Percentiles rank a stretch among this genome's conserved stretches.
These are phyloP conservation scores for Chloranthus sessilifolius DNA, from an alignment of 164 flowering plant genomes.

Conservation along the genomic window DNA sequence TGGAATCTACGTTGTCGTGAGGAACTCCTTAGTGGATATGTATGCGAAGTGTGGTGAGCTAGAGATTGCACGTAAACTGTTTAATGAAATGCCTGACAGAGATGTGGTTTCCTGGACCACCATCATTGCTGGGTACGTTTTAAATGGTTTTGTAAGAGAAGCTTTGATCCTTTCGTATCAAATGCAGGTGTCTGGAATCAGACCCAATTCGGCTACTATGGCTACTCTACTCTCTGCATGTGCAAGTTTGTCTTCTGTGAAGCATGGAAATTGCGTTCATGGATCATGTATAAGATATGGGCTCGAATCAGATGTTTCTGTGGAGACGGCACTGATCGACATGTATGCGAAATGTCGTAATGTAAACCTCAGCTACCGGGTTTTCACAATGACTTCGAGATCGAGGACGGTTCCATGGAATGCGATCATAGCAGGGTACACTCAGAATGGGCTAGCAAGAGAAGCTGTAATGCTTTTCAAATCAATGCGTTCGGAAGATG, in stretches of 20 bases:
- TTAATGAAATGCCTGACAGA: slow-evolving; percentile 43
- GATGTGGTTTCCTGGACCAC: slow-evolving; percentile 82
- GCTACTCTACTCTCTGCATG: slow-evolving; percentile 62
- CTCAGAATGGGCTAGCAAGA: slow-evolving; percentile 36
- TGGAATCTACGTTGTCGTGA: slow-evolving; percentile 26
- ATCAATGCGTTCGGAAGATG: slow-evolving; percentile 41
- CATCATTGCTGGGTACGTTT: slow-evolving; percentile 51
- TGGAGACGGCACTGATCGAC: slow-evolving; percentile 64
- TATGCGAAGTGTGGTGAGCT: slow-evolving; percentile 57
- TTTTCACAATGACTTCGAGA: slow-evolving; percentile 37
- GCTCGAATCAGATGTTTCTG: slow-evolving; percentile 40
- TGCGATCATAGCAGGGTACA: slow-evolving; percentile 56
- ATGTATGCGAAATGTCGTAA: slow-evolving; percentile 63
- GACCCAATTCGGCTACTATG: slow-evolving; percentile 59
- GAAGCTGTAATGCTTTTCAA: slow-evolving; percentile 60
- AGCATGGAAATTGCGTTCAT: slow-evolving; percentile 55
- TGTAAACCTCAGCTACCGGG: slow-evolving; percentile 31
- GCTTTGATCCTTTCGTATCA: slow-evolving; percentile 36
- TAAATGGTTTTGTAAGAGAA: slow-evolving; percentile 32
- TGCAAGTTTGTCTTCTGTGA: slow-evolving; percentile 26
- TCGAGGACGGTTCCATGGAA: slow-evolving; percentile 60
- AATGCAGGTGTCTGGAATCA: slow-evolving; percentile 52
- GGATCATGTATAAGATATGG: slow-evolving; percentile 46
- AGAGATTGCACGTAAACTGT: slow-evolving; percentile 46
- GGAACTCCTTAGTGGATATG: slow-evolving; percentile 72